Base-by-base conservation (phyloP, 139 green algal genomes). In the Auxenochlorella protothecoides region DNA sequence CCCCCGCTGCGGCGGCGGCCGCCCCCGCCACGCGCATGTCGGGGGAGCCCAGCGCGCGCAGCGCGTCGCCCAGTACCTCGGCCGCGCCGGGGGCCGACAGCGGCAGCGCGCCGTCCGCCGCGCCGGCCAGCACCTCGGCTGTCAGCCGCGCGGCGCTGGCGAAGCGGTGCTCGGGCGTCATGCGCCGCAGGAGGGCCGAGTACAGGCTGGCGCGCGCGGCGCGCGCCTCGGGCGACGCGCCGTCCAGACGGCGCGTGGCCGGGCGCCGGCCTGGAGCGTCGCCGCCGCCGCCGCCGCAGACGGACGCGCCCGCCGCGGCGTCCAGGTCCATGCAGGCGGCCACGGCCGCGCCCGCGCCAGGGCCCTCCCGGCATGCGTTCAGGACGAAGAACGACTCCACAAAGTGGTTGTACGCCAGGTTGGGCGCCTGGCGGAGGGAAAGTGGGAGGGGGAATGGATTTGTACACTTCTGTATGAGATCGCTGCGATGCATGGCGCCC, bases 321-420 rank as follows among this genome's bases (percentile, higher is more conserved):
- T 71, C 76, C 2, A 68, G 79, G 62, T 78, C 70, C 67, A 84
- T 60, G 6, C 76, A 76, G 15, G 74, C 83, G 55, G 14, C 16
- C 44, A 56, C 44, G 8, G 27, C 10, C 52, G 27, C 57, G 53
- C 6, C 51, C 52, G 27, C 27, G 27, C 27, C 27, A 1, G 27
- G 27, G 27, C 27, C 27, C 27, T 44, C 27, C 27, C 27, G 27
- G 27, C 86, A 92, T 73, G 74, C 85, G 75, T 97, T 97, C 44
- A 97, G 83, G 14, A 91, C 80, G 63, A 93, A 97, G 56, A 96
- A 53, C 3, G 84, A 76, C 84, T 97, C 91, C 8, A 96, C 77
- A 77, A 97, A 97, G 78, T 93, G 86, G 81, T 95, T 97, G 86
- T 97, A 94, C 0, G 89, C 89, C 66, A 97, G 85, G 70, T 91